phyloP scores from a whole-genome alignment of 179 eudicot species.

The Patellifolia procumbens region DNA sequence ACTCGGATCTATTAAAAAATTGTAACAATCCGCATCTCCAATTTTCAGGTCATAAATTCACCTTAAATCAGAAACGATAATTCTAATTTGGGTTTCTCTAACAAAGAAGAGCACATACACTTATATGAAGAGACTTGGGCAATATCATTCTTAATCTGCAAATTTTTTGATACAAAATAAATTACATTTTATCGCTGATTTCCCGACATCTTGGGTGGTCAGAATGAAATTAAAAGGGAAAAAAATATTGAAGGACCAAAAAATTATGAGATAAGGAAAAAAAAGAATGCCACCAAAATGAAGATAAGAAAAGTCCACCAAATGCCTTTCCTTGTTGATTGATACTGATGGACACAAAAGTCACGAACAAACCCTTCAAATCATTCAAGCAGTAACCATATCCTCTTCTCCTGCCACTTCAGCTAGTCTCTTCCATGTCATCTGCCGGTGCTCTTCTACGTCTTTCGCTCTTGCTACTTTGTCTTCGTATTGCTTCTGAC shows the following conservation, averaged over 20 bases:
- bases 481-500: conserved; percentile 50
- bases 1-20: conserved; percentile 8
- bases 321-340: conserved; percentile 21
- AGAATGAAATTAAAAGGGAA: conserved; percentile 23
- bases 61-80: conserved; percentile 20
- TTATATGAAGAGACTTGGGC: conserved; percentile 28
- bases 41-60: conserved; percentile 28
- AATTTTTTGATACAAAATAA: conserved; percentile 45
- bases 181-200: conserved; percentile 41
- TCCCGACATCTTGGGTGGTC: conserved; percentile 34
- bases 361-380: background rate
- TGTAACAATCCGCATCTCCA: conserved; percentile 21
- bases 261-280: conserved; percentile 16
- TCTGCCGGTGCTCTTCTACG: conserved; percentile 46
- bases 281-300: conserved; percentile 35
- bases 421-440: conserved; percentile 55
- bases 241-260: conserved; percentile 28
- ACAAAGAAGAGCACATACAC: conserved; percentile 14
- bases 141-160: conserved; percentile 44
- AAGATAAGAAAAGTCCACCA: conserved; percentile 19
- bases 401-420: conserved; percentile 50
- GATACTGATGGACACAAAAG: conserved; percentile 21
- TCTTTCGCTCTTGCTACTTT: conserved; percentile 44
- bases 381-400: conserved; percentile 37
- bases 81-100: conserved; percentile 19